Base-by-base conservation (phyloP, 1,139 yeast genomes). In the Suhomyces taliae region DNA sequence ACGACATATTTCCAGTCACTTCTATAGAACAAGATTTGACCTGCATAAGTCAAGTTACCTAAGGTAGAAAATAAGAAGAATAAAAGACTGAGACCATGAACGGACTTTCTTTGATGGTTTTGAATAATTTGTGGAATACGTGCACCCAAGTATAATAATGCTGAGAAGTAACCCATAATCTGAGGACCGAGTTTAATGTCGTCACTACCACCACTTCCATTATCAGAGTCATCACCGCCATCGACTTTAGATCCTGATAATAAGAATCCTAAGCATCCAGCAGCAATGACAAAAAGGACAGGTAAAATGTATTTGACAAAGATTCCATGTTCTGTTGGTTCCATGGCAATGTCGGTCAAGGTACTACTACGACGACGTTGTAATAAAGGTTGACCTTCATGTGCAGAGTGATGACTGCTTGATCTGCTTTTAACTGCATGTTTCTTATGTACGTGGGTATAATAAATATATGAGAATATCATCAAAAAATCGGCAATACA, bases 121-220 rank as follows among this genome's bases (percentile, higher is more conserved):
- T 84, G 90, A 51, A 83, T 66, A 50, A 87, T 87, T 65, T 87
- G 95, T 1, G 95, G 95, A 46, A 87, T 76, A 52, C 95, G 72
- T 2, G 95, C 95, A 8, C 89, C 85, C 54, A 87, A 73, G 61
- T 87, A 87, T 45, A 87, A 70, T 1, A 72, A 54, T 0, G 95
- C 95, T 4, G 90, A 83, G 6, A 81, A 56, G 65, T 87, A 88
- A 7, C 95, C 95, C 54, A 85, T 71, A 6, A 85, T 56, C 62
- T 85, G 90, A 2, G 95, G 87, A 1, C 87, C 87, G 36, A 78
- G 48, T n/a, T 62, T 58, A 40, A 80, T 69, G 14, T 43, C 46
- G 14, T 33, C 26, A 14, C 34, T 39, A n/a, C 40, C 42, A 6
- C 15, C 34, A 12, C 36, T 38, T 41, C 47, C 64, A 6, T 56